Base-by-base conservation (phyloP, 192 early-diverging fungal genomes). In the Powellomyces hirtus region DNA sequence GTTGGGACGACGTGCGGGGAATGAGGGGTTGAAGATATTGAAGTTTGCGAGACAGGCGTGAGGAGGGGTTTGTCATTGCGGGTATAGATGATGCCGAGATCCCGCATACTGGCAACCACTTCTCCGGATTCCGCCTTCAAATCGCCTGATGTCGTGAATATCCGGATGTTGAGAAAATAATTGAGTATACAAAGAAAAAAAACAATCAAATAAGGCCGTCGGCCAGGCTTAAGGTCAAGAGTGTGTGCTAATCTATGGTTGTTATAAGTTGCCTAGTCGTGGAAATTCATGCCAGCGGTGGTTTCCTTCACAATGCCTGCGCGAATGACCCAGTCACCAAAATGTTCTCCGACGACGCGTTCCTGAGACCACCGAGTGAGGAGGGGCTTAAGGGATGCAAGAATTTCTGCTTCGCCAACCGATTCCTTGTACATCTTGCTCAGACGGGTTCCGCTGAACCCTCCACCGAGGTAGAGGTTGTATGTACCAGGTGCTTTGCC, bases 261-360 rank as follows among this genome's bases (percentile, higher is more conserved):
- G n/a, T n/a, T n/a, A n/a, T n/a, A n/a, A n/a, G n/a, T n/a, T n/a
- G 40, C 40, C 26, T 49, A 69, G 46, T 69, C 69, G 36, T 71
- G 59, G 44, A 71, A 71, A 30, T 71, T 49, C 1, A 38, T 62
- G 6, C 69, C 69, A 10, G 22, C 60, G 3, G 1, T 7, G 1
- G 69, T 71, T 18, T 71, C 74, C 72, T 80, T 80, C 51, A 98
- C 84, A 64, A 91, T 88, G 24, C 90, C 91, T 50, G 81, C 88
- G 74, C 96, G 85, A 73, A 96, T 92, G 64, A 93, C 91, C 88
- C 90, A 98, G 78, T 98, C 96, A 45, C 96, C 96, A 83, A 98
- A 98, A 62, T 80, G 84, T 74, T 97, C 95, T 30, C 84, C 93
- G 2, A 79, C 71, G 38, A 75, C 64, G 63, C 92, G 75, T 65